These are phyloP conservation scores for Ramaria sp. DNA, from an alignment of 768 basidiomycete species.

Conservation along the genomic window DNA sequence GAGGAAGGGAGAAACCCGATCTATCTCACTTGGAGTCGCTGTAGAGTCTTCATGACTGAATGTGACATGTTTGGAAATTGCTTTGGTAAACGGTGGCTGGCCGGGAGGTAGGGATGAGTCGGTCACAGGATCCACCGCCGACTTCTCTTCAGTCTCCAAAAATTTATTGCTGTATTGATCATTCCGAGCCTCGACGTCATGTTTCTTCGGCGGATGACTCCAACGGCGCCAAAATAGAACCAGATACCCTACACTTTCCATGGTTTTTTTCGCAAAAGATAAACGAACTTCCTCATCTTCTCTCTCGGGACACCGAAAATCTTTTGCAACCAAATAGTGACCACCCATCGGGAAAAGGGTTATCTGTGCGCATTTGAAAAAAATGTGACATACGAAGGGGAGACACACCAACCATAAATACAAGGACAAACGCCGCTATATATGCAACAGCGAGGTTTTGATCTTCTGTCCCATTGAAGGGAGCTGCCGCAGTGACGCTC, in stretches of 20 bases:
- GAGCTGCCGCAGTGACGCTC: slow-evolving; percentile 47
- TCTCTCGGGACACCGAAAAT: slow-evolving; percentile 55
- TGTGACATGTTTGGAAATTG: background rate
- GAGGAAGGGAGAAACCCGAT: background rate
- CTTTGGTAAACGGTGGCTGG: background rate
- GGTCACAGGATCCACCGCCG: background rate
- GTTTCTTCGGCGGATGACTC: slow-evolving; percentile 22
- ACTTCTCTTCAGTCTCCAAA: background rate
- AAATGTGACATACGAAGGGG: background rate
- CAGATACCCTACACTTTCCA: background rate
- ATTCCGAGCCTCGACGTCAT: background rate
- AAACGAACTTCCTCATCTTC: slow-evolving; percentile 44
- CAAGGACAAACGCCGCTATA: slow-evolving; percentile 47
- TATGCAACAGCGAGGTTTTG: slow-evolving; percentile 57
- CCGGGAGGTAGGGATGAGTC: background rate
- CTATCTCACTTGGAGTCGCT: background rate
- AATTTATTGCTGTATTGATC: background rate
- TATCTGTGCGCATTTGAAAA: slow-evolving; percentile 26
- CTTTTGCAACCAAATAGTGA: slow-evolving; percentile 41
- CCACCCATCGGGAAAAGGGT: slow-evolving; percentile 59
- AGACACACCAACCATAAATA: slow-evolving; percentile 37
- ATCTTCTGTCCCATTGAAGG: slow-evolving; percentile 49
- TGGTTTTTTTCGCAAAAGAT: slow-evolving; percentile 17
- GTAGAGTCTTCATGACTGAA: background rate
- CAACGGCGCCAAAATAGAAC: no score